phyloP scores from a whole-genome alignment of 2,329 filamentous ascomycete species.

The Chaetomium sp. region DNA sequence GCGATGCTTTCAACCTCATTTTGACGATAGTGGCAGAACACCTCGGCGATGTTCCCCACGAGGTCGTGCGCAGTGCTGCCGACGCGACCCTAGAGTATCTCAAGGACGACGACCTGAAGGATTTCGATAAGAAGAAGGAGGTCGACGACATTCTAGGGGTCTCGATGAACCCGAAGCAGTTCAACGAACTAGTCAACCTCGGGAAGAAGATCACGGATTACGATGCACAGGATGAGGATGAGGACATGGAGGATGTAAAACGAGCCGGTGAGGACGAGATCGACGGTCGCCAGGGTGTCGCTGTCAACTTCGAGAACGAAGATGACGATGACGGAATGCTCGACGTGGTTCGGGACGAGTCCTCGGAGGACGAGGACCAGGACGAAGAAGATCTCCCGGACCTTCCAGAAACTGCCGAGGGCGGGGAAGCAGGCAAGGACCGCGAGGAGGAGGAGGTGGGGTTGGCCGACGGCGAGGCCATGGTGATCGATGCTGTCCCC shows the following conservation, averaged over 20 bases:
- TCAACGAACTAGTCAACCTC: constrained; percentile 94
- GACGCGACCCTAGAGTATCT: constrained; percentile 88
- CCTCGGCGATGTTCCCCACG: constrained; percentile 89
- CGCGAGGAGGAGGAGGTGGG: constrained; percentile 54
- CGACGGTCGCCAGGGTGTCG: constrained; percentile 93
- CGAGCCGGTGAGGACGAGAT: constrained; percentile 72
- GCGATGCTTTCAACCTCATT: constrained; percentile 92
- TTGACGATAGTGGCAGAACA: constrained; percentile 85
- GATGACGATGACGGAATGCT: constrained; percentile 77
- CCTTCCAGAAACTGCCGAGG: constrained; percentile 54
- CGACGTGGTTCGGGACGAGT: constrained; percentile 85
- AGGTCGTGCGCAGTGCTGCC: constrained; percentile 89
- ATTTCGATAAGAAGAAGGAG: constrained; percentile 98
- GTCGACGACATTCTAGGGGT: constrained; percentile 90
- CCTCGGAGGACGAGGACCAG: constrained; percentile 77
- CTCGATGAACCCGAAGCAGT: constrained; percentile 81
- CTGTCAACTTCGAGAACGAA: constrained; percentile 93
- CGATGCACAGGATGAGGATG: constrained; percentile 93
- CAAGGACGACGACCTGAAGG: constrained; percentile 94
- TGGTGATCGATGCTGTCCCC: constrained; percentile 76
- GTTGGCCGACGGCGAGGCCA: constrained; percentile 67
- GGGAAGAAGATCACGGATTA: constrained; percentile 99
- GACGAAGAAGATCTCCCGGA: constrained; percentile 61
- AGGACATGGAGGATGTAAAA: constrained; percentile 73
- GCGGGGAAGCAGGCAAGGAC: constrained; percentile 52